phyloP scores from a whole-genome alignment of 805 yeast genomes.

The Millerago galiae region DNA sequence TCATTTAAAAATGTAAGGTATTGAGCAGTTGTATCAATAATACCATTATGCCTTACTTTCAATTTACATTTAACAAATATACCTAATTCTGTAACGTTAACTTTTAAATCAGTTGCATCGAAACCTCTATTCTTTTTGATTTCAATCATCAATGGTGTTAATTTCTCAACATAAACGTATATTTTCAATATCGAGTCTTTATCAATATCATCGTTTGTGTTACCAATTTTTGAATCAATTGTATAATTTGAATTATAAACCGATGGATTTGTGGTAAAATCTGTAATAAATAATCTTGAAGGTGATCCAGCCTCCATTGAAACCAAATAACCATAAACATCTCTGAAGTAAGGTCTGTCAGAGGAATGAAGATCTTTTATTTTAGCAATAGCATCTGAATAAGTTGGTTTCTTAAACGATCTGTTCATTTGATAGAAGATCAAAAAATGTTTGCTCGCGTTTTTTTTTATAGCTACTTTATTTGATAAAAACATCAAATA shows the following conservation, averaged over 20 bases:
- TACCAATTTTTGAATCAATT: constrained; percentile 3
- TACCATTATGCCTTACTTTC: constrained; percentile 4
- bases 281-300: constrained; percentile 7
- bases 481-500: too few relatives aligned
- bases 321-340: neutral
- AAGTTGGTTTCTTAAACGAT: too few relatives aligned
- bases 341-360: neutral
- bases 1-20: neutral
- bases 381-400: too few relatives aligned
- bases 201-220: neutral
- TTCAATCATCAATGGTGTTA: neutral
- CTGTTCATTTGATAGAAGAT: too few relatives aligned
- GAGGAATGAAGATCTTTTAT: too few relatives aligned
- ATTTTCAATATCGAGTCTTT: constrained; percentile 6
- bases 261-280: constrained; percentile 8
- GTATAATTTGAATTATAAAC: neutral
- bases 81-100: constrained; percentile 1
- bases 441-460: too few relatives aligned
- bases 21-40: constrained; percentile 7
- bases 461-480: too few relatives aligned
- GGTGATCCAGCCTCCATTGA: constrained; percentile 1
- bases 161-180: constrained; percentile 2
- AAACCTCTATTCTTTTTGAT: neutral
- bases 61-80: constrained; percentile 8
- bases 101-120: too few relatives aligned